Evolutionary conservation across 2,329 filamentous ascomycete species (phyloP).

Genomic region (Sporothrix pseudoabietina): DNA sequence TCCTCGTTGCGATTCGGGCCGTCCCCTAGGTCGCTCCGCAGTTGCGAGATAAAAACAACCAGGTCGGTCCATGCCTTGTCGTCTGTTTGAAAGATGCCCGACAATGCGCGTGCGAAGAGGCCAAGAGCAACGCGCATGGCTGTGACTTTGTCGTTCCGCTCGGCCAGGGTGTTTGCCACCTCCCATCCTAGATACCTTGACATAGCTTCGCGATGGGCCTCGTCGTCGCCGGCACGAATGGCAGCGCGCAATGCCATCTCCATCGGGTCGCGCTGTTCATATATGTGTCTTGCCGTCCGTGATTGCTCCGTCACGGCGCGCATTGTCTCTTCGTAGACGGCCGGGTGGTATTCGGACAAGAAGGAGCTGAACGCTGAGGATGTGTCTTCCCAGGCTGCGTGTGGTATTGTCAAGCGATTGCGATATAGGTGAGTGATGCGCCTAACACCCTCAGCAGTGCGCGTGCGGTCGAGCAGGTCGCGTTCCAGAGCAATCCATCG

Average conservation of each 20-base stretch:
- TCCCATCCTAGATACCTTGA: slow-evolving; percentile 85
- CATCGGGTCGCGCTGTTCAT: slow-evolving; percentile 65
- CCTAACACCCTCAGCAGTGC: slow-evolving; percentile 59
- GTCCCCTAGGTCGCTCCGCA: slow-evolving; percentile 43
- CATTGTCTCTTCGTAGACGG: slow-evolving; percentile 75
- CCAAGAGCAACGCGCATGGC: slow-evolving; percentile 58
- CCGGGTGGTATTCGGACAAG: slow-evolving; percentile 68
- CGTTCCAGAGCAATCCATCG: slow-evolving; percentile 73
- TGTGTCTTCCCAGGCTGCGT: slow-evolving; percentile 73
- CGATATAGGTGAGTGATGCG: slow-evolving; percentile 70
- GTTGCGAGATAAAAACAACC: slow-evolving; percentile 68
- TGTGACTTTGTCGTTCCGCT: slow-evolving; percentile 49
- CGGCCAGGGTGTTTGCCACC: slow-evolving; percentile 60
- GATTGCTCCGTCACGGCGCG: slow-evolving; percentile 65
- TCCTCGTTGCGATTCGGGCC: slow-evolving; percentile 45
- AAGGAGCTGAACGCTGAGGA: slow-evolving; percentile 75
- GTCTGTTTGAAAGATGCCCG: slow-evolving; percentile 69
- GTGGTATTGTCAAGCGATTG: slow-evolving; percentile 70
- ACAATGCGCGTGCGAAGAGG: slow-evolving; percentile 78
- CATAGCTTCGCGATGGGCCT: slow-evolving; percentile 56
- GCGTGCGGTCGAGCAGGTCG: slow-evolving; percentile 62
- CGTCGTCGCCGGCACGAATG: slow-evolving; percentile 56
- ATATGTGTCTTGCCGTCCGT: slow-evolving; percentile 63
- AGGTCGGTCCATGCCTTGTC: slow-evolving; percentile 82
- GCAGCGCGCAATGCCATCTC: slow-evolving; percentile 68